These are phyloP conservation scores for Plantago elongata DNA, from an alignment of 257 asterid genomes.

Conservation along the genomic window DNA sequence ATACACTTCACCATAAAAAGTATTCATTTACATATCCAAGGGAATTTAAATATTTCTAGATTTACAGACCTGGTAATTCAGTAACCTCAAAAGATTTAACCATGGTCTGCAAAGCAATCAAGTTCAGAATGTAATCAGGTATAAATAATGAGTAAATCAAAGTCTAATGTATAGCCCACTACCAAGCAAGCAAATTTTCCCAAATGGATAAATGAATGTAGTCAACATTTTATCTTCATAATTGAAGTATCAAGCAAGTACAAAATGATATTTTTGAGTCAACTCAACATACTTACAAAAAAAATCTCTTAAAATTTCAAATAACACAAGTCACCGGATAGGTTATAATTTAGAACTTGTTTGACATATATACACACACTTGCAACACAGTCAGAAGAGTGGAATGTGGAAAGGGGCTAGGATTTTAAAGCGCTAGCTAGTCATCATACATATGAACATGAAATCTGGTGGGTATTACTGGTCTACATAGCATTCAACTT, in stretches of 20 bases:
- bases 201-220: constrained; percentile 13
- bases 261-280: constrained; percentile 8
- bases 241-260: constrained; percentile 7
- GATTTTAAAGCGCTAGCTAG: too few species aligned
- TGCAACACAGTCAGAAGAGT: too few species aligned
- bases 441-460: too few species aligned
- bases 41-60: constrained; percentile 13
- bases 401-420: too few species aligned
- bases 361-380: too few species aligned
- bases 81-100: constrained; percentile 89
- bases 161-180: neutral
- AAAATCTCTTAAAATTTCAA: constrained; percentile 13
- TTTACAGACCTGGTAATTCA: constrained; percentile 83
- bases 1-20: constrained; percentile 6
- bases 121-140: constrained; percentile 17
- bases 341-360: too few species aligned
- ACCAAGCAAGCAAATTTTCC: constrained; percentile 3
- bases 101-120: constrained; percentile 64
- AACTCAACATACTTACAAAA: constrained; percentile 12
- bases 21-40: constrained; percentile 15
- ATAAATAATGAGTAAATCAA: constrained; percentile 2
- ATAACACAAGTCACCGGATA: neutral
- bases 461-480: too few species aligned
- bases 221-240: neutral
- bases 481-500: too few species aligned